Conservation (phyloP, 768 basidiomycete genomes). For the Coprinopsis cinerea region DNA sequence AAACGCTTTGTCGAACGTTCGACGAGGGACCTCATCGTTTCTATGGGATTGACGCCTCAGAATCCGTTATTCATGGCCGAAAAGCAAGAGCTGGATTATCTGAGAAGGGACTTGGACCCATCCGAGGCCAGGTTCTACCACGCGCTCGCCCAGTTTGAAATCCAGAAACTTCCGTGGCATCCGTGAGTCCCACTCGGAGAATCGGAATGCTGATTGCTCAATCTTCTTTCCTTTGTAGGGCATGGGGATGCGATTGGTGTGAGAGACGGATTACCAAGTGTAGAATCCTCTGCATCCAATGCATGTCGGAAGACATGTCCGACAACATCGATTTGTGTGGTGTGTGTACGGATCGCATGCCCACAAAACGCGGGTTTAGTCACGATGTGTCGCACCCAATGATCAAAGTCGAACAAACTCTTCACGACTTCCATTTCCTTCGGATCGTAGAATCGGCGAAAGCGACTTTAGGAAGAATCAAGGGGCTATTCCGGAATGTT, state of each 20-base stretch:
- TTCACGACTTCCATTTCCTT: slow-evolving; percentile 28
- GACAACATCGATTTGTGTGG: slow-evolving; percentile 29
- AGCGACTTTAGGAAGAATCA: slow-evolving; percentile 19
- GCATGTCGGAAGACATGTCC: slow-evolving; percentile 27
- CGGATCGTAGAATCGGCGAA: slow-evolving; percentile 23
- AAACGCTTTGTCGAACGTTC: slow-evolving; percentile 27
- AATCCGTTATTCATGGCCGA: slow-evolving; percentile 22
- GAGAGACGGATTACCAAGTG: slow-evolving; percentile 26
- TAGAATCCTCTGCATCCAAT: slow-evolving; percentile 27
- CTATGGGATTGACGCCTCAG: slow-evolving; percentile 26
- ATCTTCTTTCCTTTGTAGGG: slow-evolving; percentile 9
- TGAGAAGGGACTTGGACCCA: slow-evolving; percentile 26
- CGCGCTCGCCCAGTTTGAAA: slow-evolving; percentile 27
- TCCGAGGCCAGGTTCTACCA: slow-evolving; percentile 30
- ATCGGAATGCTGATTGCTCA: not conserved
- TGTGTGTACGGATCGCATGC: slow-evolving; percentile 24
- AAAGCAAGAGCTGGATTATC: slow-evolving; percentile 23
- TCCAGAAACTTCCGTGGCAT: slow-evolving; percentile 30
- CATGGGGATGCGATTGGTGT: slow-evolving; percentile 29
- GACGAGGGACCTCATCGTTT: slow-evolving; percentile 22
- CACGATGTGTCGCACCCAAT: slow-evolving; percentile 27
- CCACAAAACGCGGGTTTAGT: slow-evolving; percentile 23
- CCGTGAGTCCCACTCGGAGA: slow-evolving; percentile 19
- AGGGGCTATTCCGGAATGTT: slow-evolving; percentile 20
- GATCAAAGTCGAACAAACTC: slow-evolving; percentile 25